phyloP scores from a whole-genome alignment of 306 rosid species.

The Vigna angularis region DNA sequence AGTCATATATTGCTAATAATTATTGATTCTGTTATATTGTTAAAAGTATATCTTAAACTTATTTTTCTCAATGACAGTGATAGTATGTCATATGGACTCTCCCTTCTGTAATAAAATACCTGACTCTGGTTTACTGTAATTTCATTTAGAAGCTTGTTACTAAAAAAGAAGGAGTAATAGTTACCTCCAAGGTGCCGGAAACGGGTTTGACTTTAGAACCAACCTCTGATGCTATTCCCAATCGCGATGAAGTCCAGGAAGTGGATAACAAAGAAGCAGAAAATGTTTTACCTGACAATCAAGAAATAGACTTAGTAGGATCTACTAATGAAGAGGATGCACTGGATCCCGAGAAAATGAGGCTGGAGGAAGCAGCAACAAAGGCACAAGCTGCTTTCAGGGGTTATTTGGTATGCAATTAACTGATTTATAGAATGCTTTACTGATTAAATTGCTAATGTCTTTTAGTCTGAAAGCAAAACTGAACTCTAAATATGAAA shows the following conservation, averaged over 20 bases:
- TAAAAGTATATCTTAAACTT: constrained; percentile 16
- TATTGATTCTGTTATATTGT: not conserved
- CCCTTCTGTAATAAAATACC: constrained; percentile 30
- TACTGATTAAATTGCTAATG: constrained; percentile 11
- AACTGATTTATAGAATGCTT: constrained; percentile 5
- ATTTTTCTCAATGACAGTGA: not conserved
- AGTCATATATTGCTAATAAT: not conserved
- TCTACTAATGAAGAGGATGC: constrained; percentile 59
- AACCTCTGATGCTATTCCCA: constrained; percentile 40
- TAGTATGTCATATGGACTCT: constrained; percentile 25
- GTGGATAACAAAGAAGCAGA: constrained; percentile 63
- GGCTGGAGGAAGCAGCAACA: constrained; percentile 88
- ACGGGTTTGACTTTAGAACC: constrained; percentile 62
- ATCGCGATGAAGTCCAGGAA: constrained; percentile 56
- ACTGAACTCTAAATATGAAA: constrained; percentile 27
- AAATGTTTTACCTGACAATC: constrained; percentile 55
- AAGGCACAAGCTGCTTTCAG: constrained; percentile 95
- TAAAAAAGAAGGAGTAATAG: constrained; percentile 67
- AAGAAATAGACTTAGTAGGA: constrained; percentile 60
- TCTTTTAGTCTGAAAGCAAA: not conserved
- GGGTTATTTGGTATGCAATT: constrained; percentile 87
- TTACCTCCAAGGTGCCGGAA: constrained; percentile 65
- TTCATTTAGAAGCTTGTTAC: constrained; percentile 64
- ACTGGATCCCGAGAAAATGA: constrained; percentile 68
- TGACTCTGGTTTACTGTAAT: constrained; percentile 36